Evolutionary conservation across 2,329 filamentous ascomycete genomes (phyloP), one percentile per base, ranked within the genome.

Genomic region (Coniella vitis): DNA sequence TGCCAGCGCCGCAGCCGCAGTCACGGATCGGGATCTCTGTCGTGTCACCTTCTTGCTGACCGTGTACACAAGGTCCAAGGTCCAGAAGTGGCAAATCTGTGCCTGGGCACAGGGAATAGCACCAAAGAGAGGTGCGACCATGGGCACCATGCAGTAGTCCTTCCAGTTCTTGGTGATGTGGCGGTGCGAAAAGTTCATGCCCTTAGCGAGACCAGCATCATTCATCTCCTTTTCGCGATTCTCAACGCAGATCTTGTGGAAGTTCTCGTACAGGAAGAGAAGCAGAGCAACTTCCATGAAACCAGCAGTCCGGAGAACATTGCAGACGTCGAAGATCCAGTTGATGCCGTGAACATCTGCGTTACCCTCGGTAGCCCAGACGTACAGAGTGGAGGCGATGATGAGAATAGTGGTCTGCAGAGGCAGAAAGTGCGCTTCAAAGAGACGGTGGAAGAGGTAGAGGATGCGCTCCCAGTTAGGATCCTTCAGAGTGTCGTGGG

Each of bases 371-470:
- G 76, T 75, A 29, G 79, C 66, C 59, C 73, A 72, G 35, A 73
- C 67, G 62, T 81, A 87, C 4, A 86, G 57, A 0, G 78, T 75
- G 0, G 81, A 84, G 2, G 79, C 73, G 38, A 86, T 57, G 21
- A 87, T 71, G 22, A 86, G 69, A 39, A 86, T 77, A 7, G 76
- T 78, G 67, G 81, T 80, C 58, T 87, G 84, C 14, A 81, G 74
- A 0, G 84, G 83, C 20, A 87, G 68, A 61, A 87, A 87, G 62
- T 87, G 84, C 0, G 84, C 84, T 62, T 87, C 84, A 58, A 84
- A 87, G n/a, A 87, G 68, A 16, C 84, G 78, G 60, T 84, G 81
- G 60, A 75, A 73, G 29, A 87, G 71, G 46, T 77, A 74, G 55
- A 79, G 63, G 39, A 81, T 70, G 54, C 73, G 78, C 59, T 69